phyloP scores from a whole-genome alignment of 148 eudicot genomes.

The Bassia scoparia region DNA sequence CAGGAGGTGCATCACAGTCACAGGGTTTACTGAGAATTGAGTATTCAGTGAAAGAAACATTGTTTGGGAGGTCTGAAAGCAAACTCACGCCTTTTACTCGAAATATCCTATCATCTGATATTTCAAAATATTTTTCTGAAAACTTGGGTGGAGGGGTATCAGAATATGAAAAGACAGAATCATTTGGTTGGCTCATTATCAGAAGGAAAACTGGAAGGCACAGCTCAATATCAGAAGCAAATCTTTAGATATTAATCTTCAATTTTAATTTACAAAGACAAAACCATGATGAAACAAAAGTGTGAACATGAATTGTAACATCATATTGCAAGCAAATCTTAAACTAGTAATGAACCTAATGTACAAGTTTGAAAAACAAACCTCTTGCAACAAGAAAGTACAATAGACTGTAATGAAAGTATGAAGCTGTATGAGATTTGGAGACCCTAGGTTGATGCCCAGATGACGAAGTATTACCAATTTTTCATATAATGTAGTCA shows the following conservation, averaged over 20 bases:
- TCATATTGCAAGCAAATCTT: not conserved
- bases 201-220: constrained; percentile 11
- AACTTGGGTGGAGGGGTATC: constrained; percentile 7
- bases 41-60: constrained; percentile 42
- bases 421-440: not conserved
- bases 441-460: not conserved
- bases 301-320: not conserved
- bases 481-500: not conserved
- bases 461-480: not conserved
- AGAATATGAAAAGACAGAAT: not conserved
- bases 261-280: not conserved
- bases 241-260: not conserved
- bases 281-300: not conserved
- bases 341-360: not conserved
- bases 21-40: constrained; percentile 43
- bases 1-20: constrained; percentile 41
- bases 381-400: not conserved
- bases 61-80: constrained; percentile 49
- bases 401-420: not conserved
- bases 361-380: not conserved
- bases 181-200: constrained; percentile 44
- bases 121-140: constrained; percentile 24
- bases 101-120: constrained; percentile 38
- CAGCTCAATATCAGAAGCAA: constrained; percentile 4
- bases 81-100: constrained; percentile 37